Evolutionary conservation across 352 stramenopile genomes (phyloP).

Genomic region (Pythium rhizo-oryzae): DNA sequence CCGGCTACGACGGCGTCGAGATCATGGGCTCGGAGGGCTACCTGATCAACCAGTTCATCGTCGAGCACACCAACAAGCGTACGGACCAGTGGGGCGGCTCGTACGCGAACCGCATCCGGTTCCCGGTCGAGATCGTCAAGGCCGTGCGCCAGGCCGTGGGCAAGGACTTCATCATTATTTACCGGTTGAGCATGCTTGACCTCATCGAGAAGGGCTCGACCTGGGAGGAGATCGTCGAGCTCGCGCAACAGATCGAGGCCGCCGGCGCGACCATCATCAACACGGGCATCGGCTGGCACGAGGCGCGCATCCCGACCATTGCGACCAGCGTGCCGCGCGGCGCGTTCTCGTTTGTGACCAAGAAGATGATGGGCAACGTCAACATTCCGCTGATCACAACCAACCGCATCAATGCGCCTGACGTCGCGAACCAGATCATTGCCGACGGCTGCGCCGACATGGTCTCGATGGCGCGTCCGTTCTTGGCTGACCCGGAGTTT

Average conservation of each 20-base stretch:
- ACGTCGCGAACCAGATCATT: conserved; percentile 91
- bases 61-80: conserved; percentile 93
- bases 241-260: conserved; percentile 92
- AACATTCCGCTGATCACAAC: conserved; percentile 95
- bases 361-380: conserved; percentile 89
- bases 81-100: conserved; percentile 94
- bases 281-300: conserved; percentile 98
- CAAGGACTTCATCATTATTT: conserved; percentile 98
- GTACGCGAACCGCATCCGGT: conserved; percentile 94
- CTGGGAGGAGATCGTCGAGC: conserved; percentile 88
- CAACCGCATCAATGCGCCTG: conserved; percentile 97
- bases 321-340: conserved; percentile 94
- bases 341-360: conserved; percentile 94
- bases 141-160: conserved; percentile 88
- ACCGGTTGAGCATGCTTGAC: conserved; percentile 96
- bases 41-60: conserved; percentile 98
- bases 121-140: conserved; percentile 95
- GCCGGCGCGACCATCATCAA: conserved; percentile 97
- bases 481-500: conserved; percentile 96
- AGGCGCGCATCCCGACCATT: conserved; percentile 97
- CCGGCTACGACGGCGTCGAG: conserved; percentile 98
- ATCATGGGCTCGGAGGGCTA: conserved; percentile 99
- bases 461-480: conserved; percentile 90
- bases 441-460: conserved; percentile 79
- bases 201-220: conserved; percentile 91